Base-by-base conservation (phyloP, 257 asterid genomes). In the Solanum medicagineum region DNA sequence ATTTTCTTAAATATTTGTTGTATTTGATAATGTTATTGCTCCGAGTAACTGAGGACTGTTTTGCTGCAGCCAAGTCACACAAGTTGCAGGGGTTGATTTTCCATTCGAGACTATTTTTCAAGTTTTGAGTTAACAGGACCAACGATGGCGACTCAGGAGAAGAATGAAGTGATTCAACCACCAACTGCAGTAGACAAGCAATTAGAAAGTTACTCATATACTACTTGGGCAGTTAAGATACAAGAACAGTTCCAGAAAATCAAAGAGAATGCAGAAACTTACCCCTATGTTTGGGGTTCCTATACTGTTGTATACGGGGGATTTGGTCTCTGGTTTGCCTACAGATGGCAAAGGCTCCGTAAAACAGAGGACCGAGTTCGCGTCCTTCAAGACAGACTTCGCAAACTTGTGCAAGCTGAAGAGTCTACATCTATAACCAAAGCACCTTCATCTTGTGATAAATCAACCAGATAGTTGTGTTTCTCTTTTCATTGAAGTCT, bases 221-320 rank as follows among this genome's bases (percentile, higher is more conserved):
- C 42, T 17, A 91, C 90, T 20, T 93, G 88, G 94, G 86, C 83
- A 36, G 91, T 83, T 36, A 86, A 51, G 87, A 85, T 94, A 82
- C 87, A 86, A 84, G 93, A 88, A 75, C 90, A 83, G 68, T 93
- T 91, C 66, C 56, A 65, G 45, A 93, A 84, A 82, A 88, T 90
- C 24, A 94, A 89, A 85, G 94, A 90, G 81, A 90, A 96, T 89
- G 98, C 98, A 71, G 93, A 93, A 86, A 87, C 98, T 1, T 96
- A 93, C 71, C 99, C 99, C 7, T 96, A 93, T 47, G 99, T 96
- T 16, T 96, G 98, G 98, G 97, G 91, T 69, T 96, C 99, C 4
- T 96, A 96, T 66, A 87, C 89, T 54, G 89, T 93, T 56, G 98
- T 93, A 0, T 96, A 93, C 20, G 98, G 99, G 47, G 93, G 92